Evolutionary conservation across 192 early-diverging fungal species (phyloP).

Genomic region (Umbelopsis isabellina): DNA sequence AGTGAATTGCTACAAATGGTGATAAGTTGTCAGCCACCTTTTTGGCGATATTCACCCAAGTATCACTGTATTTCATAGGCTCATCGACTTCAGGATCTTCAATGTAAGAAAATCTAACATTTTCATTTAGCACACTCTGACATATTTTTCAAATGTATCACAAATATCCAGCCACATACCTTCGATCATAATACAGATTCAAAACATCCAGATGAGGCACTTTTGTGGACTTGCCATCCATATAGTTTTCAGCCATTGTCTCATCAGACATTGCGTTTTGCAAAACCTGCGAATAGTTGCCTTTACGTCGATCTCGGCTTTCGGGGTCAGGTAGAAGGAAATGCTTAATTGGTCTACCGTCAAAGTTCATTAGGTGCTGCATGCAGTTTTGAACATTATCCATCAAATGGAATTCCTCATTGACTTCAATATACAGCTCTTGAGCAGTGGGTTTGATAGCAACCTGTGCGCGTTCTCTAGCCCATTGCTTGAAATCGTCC

Average conservation of each 20-base stretch:
- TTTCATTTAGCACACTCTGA: background rate
- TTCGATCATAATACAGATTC: constrained; percentile 40
- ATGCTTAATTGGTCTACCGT: constrained; percentile 3
- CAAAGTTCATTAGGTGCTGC: constrained; percentile 25
- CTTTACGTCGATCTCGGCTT: background rate
- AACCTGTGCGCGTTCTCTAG: constrained; percentile 21
- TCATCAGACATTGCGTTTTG: constrained; percentile 4
- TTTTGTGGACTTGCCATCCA: background rate
- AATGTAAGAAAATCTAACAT: constrained; percentile 31
- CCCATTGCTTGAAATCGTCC: constrained; percentile 33
- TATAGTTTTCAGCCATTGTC: background rate
- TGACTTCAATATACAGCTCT: constrained; percentile 32
- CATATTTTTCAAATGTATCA: too few species aligned
- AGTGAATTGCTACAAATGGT: constrained; percentile 46
- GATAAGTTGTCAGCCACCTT: constrained; percentile 30
- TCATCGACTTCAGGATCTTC: constrained; percentile 23
- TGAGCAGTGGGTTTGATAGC: constrained; percentile 25
- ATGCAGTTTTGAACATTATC: constrained; percentile 35
- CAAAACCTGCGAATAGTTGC: constrained; percentile 13
- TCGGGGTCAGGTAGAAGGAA: constrained; percentile 27
- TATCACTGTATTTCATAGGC: constrained; percentile 28
- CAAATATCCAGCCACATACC: constrained; percentile 15
- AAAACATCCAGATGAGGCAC: constrained; percentile 29
- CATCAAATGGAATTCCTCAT: constrained; percentile 16
- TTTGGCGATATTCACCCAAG: constrained; percentile 31